Evolutionary conservation across 306 rosid genomes (phyloP).

Genomic region (Castanea mollissima): DNA sequence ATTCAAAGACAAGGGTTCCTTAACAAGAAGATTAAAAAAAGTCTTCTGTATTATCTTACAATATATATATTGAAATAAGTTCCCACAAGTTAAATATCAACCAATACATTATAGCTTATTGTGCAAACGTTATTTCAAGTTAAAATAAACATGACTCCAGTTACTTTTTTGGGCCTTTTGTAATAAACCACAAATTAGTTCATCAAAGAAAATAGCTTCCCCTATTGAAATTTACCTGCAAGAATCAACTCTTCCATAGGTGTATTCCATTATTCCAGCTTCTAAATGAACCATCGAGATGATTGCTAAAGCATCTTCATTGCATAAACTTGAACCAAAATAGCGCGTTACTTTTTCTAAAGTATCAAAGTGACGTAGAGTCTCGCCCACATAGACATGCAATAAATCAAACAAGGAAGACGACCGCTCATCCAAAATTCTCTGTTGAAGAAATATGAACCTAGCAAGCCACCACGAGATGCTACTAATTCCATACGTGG

Average conservation of each 20-base stretch:
- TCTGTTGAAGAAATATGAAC: slow-evolving; percentile 67
- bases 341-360: slow-evolving; percentile 52
- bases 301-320: slow-evolving; percentile 51
- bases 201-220: background rate
- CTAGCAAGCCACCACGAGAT: slow-evolving; percentile 91
- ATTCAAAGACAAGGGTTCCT: no score
- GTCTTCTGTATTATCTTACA: no score
- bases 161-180: background rate
- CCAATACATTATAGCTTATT: no score
- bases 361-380: slow-evolving; percentile 51
- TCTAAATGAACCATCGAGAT: slow-evolving; percentile 73
- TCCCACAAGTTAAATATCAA: no score
- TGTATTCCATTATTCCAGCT: slow-evolving; percentile 82
- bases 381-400: slow-evolving; percentile 60
- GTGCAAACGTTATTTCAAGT: no score
- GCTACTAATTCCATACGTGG: slow-evolving; percentile 45
- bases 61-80: no score
- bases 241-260: slow-evolving; percentile 79
- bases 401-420: slow-evolving; percentile 72
- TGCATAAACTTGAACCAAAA: slow-evolving; percentile 51
- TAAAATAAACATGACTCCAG: background rate
- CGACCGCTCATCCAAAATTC: slow-evolving; percentile 76
- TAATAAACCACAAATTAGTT: background rate
- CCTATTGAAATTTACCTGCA: slow-evolving; percentile 52
- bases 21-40: no score